Percentiles rank a stretch among this genome's conserved stretches.
Evolutionary conservation across 176 grass and related monocot genomes (phyloP).

Genomic region (Juncus inflexus): DNA sequence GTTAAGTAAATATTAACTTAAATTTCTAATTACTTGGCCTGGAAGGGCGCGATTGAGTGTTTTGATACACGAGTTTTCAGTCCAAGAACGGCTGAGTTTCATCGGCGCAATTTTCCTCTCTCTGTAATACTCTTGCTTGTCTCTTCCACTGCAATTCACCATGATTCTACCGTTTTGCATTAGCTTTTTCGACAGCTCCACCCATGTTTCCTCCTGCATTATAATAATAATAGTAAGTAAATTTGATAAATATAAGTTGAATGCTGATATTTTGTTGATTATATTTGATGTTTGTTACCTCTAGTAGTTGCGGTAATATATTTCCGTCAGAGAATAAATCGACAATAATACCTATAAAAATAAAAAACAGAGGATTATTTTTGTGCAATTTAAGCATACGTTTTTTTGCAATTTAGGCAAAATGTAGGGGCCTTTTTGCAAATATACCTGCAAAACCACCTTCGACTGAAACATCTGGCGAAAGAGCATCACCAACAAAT

Average conservation of each 20-base stretch:
- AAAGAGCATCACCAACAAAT: constrained; percentile 76
- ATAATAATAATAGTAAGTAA: constrained; percentile 23
- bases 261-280: constrained; percentile 3
- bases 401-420: constrained; percentile 15
- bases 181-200: constrained; percentile 64
- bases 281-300: constrained; percentile 38
- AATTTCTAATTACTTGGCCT: constrained; percentile 42
- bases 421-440: constrained; percentile 14
- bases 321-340: constrained; percentile 89
- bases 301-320: constrained; percentile 64
- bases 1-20: background rate
- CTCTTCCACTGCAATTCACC: constrained; percentile 76
- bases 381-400: background rate
- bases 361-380: background rate
- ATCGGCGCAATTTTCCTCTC: constrained; percentile 27
- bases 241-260: background rate
- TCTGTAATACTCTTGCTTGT: constrained; percentile 47
- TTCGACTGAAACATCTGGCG: constrained; percentile 61
- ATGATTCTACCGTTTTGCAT: constrained; percentile 85
- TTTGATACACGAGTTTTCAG: constrained; percentile 72
- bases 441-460: constrained; percentile 83
- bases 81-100: constrained; percentile 33
- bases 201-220: constrained; percentile 68
- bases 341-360: constrained; percentile 65
- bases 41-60: constrained; percentile 69